Base-by-base conservation (phyloP, 2,329 filamentous ascomycete genomes). In the Exophiala alcalophila region DNA sequence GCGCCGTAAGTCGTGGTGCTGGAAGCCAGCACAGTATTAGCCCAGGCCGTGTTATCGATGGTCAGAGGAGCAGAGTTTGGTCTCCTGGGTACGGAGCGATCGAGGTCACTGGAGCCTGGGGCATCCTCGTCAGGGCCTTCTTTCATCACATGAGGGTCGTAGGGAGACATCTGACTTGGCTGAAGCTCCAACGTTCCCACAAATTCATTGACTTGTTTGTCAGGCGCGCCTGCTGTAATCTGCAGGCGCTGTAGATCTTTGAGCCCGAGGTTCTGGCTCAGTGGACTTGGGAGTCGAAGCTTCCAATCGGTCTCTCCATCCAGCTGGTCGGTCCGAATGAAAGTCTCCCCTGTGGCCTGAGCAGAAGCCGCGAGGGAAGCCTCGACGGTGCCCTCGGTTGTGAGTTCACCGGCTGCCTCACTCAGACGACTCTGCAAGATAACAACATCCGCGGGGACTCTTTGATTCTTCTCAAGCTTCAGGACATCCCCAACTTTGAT, bases 221-320 rank as follows among this genome's bases (percentile, higher is more conserved):
- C 90, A 0, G 92, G 92, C 53, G 94, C 90, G 34, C 90, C 88
- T 23, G 88, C 92, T 3, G 83, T 86, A 34, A 98, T 78, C 29
- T 71, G 72, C 8, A 84, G 62, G 24, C 76, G 70, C 2, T 70
- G 69, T 40, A 95, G 81, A 53, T 95, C 86, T 31, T 79, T 77
- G 1, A 82, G 68, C 0, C 81, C 67, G 14, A 98, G 70, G n/a
- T 72, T 77, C 60, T 98, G 92, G 1, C 90, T 91, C 18, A 97
- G 66, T 0, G 86, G 80, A 9, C 89, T 92, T 1, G 92, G 89
- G 24, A 97, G 66, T 20, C 94, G 83, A 43, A 98, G 71, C 67
- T 98, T 98, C 94, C 92, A 98, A 61, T 98, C 92, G 0, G 92
- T 98, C 68, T 98, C 92, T 56, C 92, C 92, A 59, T 98, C 92